Evolutionary conservation across 495 filamentous ascomycete genomes (phyloP).

Genomic region (Chaetomium cochliodes): DNA sequence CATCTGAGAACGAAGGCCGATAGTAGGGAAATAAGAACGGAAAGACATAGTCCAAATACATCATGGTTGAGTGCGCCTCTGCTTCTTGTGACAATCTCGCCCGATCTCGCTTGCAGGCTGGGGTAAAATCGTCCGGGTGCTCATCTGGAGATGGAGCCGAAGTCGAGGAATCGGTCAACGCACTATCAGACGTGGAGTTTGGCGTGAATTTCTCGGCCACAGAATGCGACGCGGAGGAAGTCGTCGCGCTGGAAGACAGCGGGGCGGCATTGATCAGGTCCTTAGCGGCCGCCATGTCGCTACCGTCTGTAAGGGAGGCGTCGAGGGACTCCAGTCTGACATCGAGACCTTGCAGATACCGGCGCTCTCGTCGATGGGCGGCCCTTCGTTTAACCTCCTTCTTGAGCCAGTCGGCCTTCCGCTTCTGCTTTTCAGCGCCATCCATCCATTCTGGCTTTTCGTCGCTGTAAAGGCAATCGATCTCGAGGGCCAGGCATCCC

Average conservation of each 20-base stretch:
- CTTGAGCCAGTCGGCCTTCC: slow-evolving; percentile 51
- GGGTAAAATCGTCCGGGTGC: background rate
- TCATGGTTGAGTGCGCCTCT: slow-evolving; percentile 40
- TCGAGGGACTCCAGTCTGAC: slow-evolving; percentile 43
- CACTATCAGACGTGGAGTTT: background rate
- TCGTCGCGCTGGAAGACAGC: background rate
- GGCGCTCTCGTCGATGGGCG: slow-evolving; percentile 41
- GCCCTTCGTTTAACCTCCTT: slow-evolving; percentile 51
- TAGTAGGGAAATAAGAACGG: slow-evolving; percentile 59
- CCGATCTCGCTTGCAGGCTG: background rate
- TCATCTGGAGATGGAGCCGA: background rate
- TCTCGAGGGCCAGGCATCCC: slow-evolving; percentile 46
- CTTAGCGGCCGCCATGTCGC: slow-evolving; percentile 10
- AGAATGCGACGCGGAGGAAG: background rate
- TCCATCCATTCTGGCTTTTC: slow-evolving; percentile 61
- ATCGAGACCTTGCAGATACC: slow-evolving; percentile 35
- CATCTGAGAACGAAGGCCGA: slow-evolving; percentile 46
- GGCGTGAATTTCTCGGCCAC: background rate
- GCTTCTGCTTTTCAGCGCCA: slow-evolving; percentile 47
- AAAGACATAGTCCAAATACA: slow-evolving; percentile 54
- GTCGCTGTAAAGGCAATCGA: slow-evolving; percentile 49
- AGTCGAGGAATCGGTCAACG: slow-evolving; percentile 4
- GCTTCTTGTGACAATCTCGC: slow-evolving; percentile 12
- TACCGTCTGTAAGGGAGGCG: slow-evolving; percentile 24
- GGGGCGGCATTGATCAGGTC: slow-evolving; percentile 10